Evolutionary conservation across 2,329 filamentous ascomycete species (phyloP), one percentile per base, ranked within the genome.

Genomic region (Ustulina deusta): DNA sequence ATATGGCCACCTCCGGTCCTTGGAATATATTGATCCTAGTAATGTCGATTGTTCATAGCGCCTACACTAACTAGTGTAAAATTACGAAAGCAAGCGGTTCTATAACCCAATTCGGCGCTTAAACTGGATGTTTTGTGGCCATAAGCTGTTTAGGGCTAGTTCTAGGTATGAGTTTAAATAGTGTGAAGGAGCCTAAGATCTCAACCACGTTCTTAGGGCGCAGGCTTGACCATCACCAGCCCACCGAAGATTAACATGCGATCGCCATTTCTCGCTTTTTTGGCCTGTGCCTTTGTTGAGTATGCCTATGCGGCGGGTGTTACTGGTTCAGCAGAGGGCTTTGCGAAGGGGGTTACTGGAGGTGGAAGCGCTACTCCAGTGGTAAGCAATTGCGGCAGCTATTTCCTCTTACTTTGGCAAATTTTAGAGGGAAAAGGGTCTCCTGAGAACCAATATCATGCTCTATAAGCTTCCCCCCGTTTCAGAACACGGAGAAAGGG

Each of bases 341-440:
- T 83, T 70, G 81, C 79, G 56, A 78, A 79, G 66, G 86, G 86
- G 56, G 85, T 87, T 32, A 90, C 89, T 20, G 89, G 89, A 42
- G 89, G 89, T 74, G 88, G 87, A 61, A 81, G 72, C 66, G 87
- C 85, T 25, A 78, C 81, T 9, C 77, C 86, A 32, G 86, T 86
- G 20, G 49, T 52, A 32, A 34, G 49, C 11, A 6, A 20, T 11
- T 20, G 9, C 13, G 5, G 6, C 1, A 20, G 15, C 9, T 13
- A 13, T 27, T 9, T 32, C 17, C 20, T 20, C 17, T 11, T 34
- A 4, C 3, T 27, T 17, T 20, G 17, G 29, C 11, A 29, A 10
- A 3, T 29, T 17, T 27, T 29, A 3, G 25, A 29, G 11, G 17
- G 17, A 7, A 17, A 22, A 46, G 1, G 42, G 0, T 46, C 9